A percentile compares a stretch with the other conserved stretches of the same genome.
Evolutionary conservation across 2,329 filamentous ascomycete species (phyloP).

Genomic region (Cadophora gregata): DNA sequence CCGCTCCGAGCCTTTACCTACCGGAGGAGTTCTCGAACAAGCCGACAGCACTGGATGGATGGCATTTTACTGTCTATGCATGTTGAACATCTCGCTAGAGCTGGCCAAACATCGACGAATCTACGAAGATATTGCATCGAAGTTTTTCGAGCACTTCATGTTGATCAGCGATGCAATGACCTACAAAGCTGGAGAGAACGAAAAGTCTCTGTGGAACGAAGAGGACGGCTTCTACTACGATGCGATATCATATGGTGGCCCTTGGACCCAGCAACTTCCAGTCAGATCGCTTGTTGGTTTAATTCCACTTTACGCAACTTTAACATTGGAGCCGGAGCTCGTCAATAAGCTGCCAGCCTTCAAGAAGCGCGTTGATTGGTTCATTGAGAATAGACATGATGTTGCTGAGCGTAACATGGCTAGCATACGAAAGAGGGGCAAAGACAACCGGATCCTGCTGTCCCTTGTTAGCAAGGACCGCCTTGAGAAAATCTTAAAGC

Average conservation of each 20-base stretch:
- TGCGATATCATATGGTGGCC: slow-evolving; percentile 94
- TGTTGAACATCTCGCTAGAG: slow-evolving; percentile 96
- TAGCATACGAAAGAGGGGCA: slow-evolving; percentile 87
- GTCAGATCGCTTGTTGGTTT: slow-evolving; percentile 91
- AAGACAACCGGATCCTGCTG: slow-evolving; percentile 85
- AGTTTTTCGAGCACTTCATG: slow-evolving; percentile 99
- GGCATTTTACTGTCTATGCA: slow-evolving; percentile 95
- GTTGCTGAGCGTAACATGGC: slow-evolving; percentile 93
- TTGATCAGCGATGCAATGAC: slow-evolving; percentile 98
- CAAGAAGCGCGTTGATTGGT: slow-evolving; percentile 94
- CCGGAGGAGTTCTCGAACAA: slow-evolving; percentile 91
- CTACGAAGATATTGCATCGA: slow-evolving; percentile 96
- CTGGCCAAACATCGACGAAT: slow-evolving; percentile 92
- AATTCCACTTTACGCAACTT: slow-evolving; percentile 89
- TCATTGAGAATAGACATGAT: slow-evolving; percentile 85
- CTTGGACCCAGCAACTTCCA: slow-evolving; percentile 90
- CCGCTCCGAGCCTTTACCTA: slow-evolving; percentile 91
- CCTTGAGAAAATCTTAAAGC: slow-evolving; percentile 84
- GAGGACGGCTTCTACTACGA: slow-evolving; percentile 98
- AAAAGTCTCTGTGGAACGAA: slow-evolving; percentile 93
- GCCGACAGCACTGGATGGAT: slow-evolving; percentile 99
- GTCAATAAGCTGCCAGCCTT: slow-evolving; percentile 91
- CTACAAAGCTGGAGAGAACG: slow-evolving; percentile 72
- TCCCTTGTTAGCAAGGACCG: slow-evolving; percentile 92
- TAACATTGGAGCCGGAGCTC: slow-evolving; percentile 91